A percentile compares a stretch with the other conserved stretches of the same genome.
These are phyloP conservation scores for Peronosclerospora sorghi DNA, from an alignment of 352 stramenopile genomes.

Conservation along the genomic window DNA sequence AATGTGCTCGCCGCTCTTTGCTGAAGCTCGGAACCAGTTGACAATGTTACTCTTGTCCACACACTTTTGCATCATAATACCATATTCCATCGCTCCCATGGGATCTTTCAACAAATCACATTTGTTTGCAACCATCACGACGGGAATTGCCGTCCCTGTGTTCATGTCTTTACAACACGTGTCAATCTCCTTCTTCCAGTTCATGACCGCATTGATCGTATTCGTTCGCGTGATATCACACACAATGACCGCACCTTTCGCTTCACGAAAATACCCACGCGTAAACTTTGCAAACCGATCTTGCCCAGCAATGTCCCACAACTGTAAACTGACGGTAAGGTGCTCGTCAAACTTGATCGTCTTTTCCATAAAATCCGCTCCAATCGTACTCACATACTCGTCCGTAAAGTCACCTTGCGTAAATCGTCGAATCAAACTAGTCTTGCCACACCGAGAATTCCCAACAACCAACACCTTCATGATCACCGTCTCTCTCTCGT, in stretches of 20 bases:
- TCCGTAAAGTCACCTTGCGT: constrained; percentile 62
- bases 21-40: constrained; percentile 68
- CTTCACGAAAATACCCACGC: constrained; percentile 72
- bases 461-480: constrained; percentile 83
- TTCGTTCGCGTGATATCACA: constrained; percentile 81
- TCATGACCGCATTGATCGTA: constrained; percentile 74
- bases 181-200: constrained; percentile 78
- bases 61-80: constrained; percentile 81
- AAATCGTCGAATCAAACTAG: constrained; percentile 71
- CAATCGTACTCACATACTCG: constrained; percentile 80
- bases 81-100: constrained; percentile 51
- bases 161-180: constrained; percentile 44
- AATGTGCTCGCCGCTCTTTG: constrained; percentile 58
- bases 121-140: constrained; percentile 83
- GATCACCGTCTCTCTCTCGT: constrained; percentile 41
- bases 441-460: constrained; percentile 84
- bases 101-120: constrained; percentile 68
- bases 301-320: constrained; percentile 86
- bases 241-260: constrained; percentile 74
- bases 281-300: constrained; percentile 85
- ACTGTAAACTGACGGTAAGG: constrained; percentile 53
- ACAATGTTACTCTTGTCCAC: constrained; percentile 58
- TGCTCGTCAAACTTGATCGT: constrained; percentile 47
- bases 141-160: constrained; percentile 35
- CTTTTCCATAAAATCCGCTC: constrained; percentile 82